phyloP scores from a whole-genome alignment of 2,329 filamentous ascomycete species.

The Pseudogymnoascus sp. region DNA sequence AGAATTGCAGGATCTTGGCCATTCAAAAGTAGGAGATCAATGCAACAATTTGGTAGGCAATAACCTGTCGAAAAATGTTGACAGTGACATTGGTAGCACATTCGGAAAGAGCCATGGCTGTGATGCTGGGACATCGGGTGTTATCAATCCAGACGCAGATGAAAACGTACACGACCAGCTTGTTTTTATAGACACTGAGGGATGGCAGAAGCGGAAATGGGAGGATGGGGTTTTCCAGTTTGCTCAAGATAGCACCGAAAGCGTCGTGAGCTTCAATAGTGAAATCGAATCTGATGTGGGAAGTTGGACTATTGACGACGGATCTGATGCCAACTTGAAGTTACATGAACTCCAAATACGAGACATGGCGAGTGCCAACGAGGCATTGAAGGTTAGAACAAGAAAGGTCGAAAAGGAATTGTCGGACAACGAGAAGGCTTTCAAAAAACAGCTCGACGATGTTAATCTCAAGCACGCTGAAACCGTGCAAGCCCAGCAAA shows the following conservation, averaged over 20 bases:
- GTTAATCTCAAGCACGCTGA: background rate
- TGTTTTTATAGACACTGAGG: background rate
- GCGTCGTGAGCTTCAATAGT: background rate
- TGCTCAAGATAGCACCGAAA: background rate
- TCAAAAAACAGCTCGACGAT: background rate
- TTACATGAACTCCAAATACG: background rate
- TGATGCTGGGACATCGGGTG: background rate
- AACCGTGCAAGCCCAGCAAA: background rate
- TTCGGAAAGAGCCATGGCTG: background rate
- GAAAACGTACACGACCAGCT: background rate
- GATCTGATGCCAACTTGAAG: background rate
- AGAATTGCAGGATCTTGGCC: background rate
- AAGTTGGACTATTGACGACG: background rate
- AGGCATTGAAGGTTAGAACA: background rate
- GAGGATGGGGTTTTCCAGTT: background rate
- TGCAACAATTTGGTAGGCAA: background rate
- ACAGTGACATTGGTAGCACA: background rate
- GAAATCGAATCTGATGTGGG: background rate
- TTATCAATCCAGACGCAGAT: background rate
- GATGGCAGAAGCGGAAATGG: background rate
- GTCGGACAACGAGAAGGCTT: background rate
- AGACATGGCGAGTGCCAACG: background rate
- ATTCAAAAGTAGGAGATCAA: background rate
- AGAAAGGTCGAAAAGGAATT: background rate
- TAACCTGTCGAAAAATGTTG: background rate